Conservation (phyloP, 768 basidiomycete species). For the Leccinum aurantiacum region DNA sequence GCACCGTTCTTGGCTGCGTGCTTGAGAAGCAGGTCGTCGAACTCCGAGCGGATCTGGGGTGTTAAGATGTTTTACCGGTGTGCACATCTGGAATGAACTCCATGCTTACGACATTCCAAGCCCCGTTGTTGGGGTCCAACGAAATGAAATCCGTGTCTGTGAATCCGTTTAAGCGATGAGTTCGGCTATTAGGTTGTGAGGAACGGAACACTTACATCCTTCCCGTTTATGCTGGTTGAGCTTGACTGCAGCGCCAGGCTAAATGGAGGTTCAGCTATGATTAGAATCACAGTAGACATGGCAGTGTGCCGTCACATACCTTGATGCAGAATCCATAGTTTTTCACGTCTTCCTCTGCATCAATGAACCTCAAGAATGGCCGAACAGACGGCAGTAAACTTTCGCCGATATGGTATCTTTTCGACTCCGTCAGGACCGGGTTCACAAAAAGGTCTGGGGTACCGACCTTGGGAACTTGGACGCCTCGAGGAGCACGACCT, state of each 20-base stretch:
- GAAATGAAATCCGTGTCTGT: slow-evolving; percentile 11
- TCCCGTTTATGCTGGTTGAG: slow-evolving; percentile 13
- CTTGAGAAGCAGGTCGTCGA: slow-evolving; percentile 9
- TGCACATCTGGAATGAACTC: neutral
- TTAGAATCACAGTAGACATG: neutral
- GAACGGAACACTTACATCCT: slow-evolving; percentile 3
- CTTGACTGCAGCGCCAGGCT: slow-evolving; percentile 11
- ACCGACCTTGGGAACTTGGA: slow-evolving; percentile 13
- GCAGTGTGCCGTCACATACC: neutral
- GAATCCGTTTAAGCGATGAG: neutral
- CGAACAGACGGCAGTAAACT: slow-evolving; percentile 10
- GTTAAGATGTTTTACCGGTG: neutral
- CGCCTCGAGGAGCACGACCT: slow-evolving; percentile 10
- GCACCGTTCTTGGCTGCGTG: neutral
- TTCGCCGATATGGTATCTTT: slow-evolving; percentile 20
- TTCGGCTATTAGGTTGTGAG: neutral
- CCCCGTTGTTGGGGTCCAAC: slow-evolving; percentile 7
- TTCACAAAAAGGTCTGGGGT: too few relatives aligned
- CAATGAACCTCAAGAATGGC: slow-evolving; percentile 12
- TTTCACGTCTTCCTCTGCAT: slow-evolving; percentile 7
- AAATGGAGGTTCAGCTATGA: neutral
- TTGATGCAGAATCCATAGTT: slow-evolving; percentile 12
- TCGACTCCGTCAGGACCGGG: neutral
- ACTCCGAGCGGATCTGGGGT: slow-evolving; percentile 7
- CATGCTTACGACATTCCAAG: slow-evolving; percentile 10